Evolutionary conservation across 2,329 filamentous ascomycete species (phyloP).

Genomic region (Aspergillus felis): DNA sequence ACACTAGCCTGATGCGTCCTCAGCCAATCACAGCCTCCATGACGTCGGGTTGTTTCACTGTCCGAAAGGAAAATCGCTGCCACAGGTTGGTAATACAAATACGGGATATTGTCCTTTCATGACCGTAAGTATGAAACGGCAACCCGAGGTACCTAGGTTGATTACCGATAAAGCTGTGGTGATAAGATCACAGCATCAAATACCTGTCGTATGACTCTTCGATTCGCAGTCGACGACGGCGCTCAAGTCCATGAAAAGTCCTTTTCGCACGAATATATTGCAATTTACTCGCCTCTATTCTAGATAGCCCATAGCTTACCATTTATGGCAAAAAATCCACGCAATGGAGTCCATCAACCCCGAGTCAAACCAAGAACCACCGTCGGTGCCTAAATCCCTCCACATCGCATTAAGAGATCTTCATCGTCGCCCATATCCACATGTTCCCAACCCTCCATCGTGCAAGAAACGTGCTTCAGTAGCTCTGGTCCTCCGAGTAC

Average conservation of each 20-base stretch:
- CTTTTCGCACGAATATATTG: background rate
- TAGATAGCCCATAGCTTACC: background rate
- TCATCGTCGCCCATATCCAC: slow-evolving; percentile 37
- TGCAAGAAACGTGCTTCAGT: slow-evolving; percentile 62
- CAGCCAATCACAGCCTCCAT: background rate
- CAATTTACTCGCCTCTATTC: background rate
- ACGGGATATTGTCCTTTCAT: background rate
- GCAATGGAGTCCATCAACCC: background rate
- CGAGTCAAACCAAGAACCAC: slow-evolving; percentile 4
- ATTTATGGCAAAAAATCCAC: background rate
- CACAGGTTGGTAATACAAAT: background rate
- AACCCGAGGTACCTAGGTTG: background rate
- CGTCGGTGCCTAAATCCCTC: slow-evolving; percentile 23
- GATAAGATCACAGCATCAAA: background rate
- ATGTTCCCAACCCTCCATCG: slow-evolving; percentile 43
- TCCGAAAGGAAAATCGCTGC: background rate
- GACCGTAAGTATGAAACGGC: background rate
- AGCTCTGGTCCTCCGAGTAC: slow-evolving; percentile 60
- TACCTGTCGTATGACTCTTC: background rate
- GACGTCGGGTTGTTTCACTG: background rate
- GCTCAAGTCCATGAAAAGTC: background rate
- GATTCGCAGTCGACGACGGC: background rate
- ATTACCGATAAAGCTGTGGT: background rate
- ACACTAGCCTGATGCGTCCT: background rate
- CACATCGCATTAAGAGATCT: slow-evolving; percentile 31